Evolutionary conservation across 805 yeast genomes (phyloP), one percentile per base, ranked within the genome.

Genomic region (Zygosaccharomyces siamensis): DNA sequence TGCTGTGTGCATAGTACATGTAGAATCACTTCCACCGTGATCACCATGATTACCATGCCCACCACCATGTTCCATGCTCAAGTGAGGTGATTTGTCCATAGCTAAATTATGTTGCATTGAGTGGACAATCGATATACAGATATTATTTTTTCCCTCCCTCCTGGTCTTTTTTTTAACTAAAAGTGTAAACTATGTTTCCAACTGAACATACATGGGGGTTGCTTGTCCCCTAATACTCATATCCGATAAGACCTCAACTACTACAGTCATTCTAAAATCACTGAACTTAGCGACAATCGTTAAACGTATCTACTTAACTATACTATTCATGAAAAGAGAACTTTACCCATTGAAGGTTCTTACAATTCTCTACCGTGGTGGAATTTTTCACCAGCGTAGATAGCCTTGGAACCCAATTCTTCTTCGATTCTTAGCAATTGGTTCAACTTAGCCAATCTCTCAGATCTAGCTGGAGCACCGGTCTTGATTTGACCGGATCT

Each of bases 391-490:
- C 98, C 97, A 59, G 98, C 97, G 79, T 81, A 92, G 73, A 90
- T 69, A 60, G 97, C 97, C 82, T 89, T 89, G 85, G 81, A 90
- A 71, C 97, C 98, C 71, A 92, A 86, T 79, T 87, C 95, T 80
- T 92, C 96, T 83, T 93, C 98, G 69, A 92, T 92, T 80, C 98
- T 88, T 74, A 92, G 83, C 75, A 92, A 84, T 83, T 92, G 97
- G 90, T 92, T 92, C 75, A 86, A 84, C 81, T 92, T 92, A 73
- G 98, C 98, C 76, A 93, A 85, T 85, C 99, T 92, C 82, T 92
- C 99, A 63, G 97, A 88, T 81, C 99, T 90, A 64, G 97, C 96
- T 72, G 98, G 98, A 72, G 99, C 98, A 84, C 99, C 99, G 64
- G 97, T 88, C 90, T 92, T 92, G 77, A 92, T 87, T 82, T 92